Evolutionary conservation across 1,284 basidiomycete species (phyloP).

Genomic region (Heliocybe sulcata): DNA sequence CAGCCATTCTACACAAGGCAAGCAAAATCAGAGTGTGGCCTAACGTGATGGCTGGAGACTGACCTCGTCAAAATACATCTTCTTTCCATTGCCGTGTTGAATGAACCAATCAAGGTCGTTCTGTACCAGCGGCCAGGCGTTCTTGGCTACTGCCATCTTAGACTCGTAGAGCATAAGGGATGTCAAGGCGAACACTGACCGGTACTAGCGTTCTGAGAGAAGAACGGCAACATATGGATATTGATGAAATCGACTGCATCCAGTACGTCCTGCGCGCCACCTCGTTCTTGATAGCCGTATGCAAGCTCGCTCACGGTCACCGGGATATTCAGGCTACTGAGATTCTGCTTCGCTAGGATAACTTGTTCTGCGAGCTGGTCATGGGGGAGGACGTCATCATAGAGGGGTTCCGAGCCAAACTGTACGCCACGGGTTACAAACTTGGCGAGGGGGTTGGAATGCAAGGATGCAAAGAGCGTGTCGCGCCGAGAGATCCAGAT

Average conservation of each 20-base stretch:
- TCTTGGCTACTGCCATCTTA: conserved; percentile 26
- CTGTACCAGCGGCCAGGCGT: conserved; percentile 57
- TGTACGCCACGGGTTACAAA: conserved; percentile 63
- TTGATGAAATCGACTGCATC: conserved; percentile 61
- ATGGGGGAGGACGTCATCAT: conserved; percentile 48
- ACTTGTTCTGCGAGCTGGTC: conserved; percentile 50
- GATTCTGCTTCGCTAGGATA: conserved; percentile 35
- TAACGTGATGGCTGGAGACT: conserved; percentile 10
- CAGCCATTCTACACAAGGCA: conserved; percentile 63
- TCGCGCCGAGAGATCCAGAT: conserved; percentile 51
- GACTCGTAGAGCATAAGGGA: background rate
- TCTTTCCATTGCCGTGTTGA: conserved; percentile 51
- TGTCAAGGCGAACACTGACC: conserved; percentile 27
- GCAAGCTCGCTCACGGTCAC: conserved; percentile 55
- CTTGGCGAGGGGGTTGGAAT: conserved; percentile 56
- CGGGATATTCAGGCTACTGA: conserved; percentile 49
- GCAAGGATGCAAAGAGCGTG: conserved; percentile 44
- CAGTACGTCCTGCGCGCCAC: conserved; percentile 53
- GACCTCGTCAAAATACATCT: conserved; percentile 66
- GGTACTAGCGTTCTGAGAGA: conserved; percentile 48
- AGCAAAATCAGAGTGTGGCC: no score
- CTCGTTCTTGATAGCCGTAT: conserved; percentile 42
- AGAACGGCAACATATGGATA: conserved; percentile 72
- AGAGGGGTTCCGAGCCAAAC: conserved; percentile 74
- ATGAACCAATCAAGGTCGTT: conserved; percentile 59